These are phyloP conservation scores for Bipolaris oryzae DNA, from an alignment of 2,329 filamentous ascomycete genomes.

Conservation along the genomic window DNA sequence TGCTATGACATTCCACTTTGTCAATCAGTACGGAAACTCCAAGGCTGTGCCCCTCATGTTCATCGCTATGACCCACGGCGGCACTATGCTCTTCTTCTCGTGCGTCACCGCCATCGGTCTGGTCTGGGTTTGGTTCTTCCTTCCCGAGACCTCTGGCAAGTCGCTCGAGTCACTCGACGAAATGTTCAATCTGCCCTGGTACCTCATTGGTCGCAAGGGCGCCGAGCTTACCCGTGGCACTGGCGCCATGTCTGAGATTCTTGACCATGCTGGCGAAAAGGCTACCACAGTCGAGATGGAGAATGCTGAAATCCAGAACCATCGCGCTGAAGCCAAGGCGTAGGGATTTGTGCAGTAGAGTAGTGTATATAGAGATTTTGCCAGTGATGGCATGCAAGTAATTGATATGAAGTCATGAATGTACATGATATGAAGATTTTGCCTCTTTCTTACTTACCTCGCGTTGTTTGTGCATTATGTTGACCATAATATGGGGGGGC, in stretches of 20 bases:
- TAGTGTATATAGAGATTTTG: too few relatives aligned
- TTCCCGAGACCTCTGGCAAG: conserved; percentile 73
- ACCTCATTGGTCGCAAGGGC: conserved; percentile 66
- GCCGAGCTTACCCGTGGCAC: conserved; percentile 40
- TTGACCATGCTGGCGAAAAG: conserved; percentile 45
- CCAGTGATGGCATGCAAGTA: too few relatives aligned
- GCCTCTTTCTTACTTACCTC: not conserved
- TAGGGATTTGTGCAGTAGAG: not conserved
- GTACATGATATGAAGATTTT: not conserved
- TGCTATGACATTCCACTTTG: conserved; percentile 80
- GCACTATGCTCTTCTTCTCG: conserved; percentile 79
- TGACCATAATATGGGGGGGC: too few relatives aligned
- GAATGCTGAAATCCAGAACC: conserved; percentile 21
- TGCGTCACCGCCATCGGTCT: conserved; percentile 71
- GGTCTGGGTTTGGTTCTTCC: conserved; percentile 72
- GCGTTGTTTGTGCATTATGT: not conserved
- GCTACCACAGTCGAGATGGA: conserved; percentile 37
- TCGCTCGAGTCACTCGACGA: conserved; percentile 72
- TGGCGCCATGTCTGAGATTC: conserved; percentile 41
- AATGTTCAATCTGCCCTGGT: conserved; percentile 75
- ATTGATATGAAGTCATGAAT: too few relatives aligned
- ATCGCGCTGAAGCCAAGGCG: conserved; percentile 29
- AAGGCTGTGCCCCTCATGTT: conserved; percentile 77
- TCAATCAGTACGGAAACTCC: conserved; percentile 77
- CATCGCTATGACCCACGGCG: conserved; percentile 63